Percentiles rank a stretch among this genome's conserved stretches.
These are phyloP conservation scores for Calonectria naviculata DNA, from an alignment of 2,329 filamentous ascomycete genomes.

Conservation along the genomic window DNA sequence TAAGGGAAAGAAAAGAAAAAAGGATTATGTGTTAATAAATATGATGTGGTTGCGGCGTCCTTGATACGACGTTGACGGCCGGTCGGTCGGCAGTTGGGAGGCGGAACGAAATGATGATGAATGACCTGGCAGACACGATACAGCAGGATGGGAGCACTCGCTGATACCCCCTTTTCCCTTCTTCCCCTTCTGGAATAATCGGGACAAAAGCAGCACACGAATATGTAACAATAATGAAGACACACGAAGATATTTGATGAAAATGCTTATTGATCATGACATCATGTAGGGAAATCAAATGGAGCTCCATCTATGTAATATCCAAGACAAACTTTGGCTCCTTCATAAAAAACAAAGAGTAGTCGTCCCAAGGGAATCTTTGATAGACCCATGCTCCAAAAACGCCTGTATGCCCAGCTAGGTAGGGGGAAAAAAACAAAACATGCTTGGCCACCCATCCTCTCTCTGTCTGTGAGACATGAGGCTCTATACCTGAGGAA, in stretches of 20 bases:
- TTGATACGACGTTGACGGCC: not conserved
- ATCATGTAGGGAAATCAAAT: slow-evolving; percentile 19
- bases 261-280: slow-evolving; percentile 19
- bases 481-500: not conserved
- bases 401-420: slow-evolving; percentile 13
- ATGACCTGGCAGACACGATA: slow-evolving; percentile 12
- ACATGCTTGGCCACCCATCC: not conserved
- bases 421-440: not conserved
- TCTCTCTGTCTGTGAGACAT: not conserved
- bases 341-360: not conserved
- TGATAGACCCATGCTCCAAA: slow-evolving; percentile 7
- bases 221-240: not conserved
- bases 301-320: slow-evolving; percentile 1
- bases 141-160: slow-evolving; percentile 29
- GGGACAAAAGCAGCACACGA: not conserved
- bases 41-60: slow-evolving; percentile 10
- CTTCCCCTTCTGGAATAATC: not conserved
- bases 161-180: slow-evolving; percentile 35
- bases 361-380: not conserved
- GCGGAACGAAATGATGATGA: slow-evolving; percentile 25
- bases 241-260: not conserved
- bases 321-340: not conserved
- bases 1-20: not conserved
- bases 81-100: not conserved
- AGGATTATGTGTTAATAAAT: not conserved